A percentile compares a stretch with the other conserved stretches of the same genome.
Evolutionary conservation across 345 rosid genomes (phyloP).

Genomic region (Toxicodendron radicans): DNA sequence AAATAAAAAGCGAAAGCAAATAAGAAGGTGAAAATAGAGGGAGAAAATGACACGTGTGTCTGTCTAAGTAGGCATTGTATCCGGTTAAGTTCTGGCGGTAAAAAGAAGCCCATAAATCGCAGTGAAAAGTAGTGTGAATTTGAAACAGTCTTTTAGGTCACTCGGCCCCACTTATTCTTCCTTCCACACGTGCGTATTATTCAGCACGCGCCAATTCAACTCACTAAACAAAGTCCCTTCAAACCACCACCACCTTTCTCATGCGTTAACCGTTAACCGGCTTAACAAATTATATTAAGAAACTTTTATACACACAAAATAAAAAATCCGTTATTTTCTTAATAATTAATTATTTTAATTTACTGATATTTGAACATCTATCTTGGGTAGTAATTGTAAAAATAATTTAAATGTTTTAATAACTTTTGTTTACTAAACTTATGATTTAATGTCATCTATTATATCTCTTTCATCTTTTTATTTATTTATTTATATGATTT

Average conservation of each 20-base stretch:
- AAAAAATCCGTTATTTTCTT: background rate
- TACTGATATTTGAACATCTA: too few relatives aligned
- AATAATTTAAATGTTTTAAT: too few relatives aligned
- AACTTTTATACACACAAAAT: too few relatives aligned
- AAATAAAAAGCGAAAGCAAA: background rate
- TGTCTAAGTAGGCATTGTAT: background rate
- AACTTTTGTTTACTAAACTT: too few relatives aligned
- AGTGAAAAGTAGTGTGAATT: conserved; percentile 6
- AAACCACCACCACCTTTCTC: background rate
- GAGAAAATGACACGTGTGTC: conserved; percentile 16
- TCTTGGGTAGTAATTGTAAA: too few relatives aligned
- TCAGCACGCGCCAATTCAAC: background rate
- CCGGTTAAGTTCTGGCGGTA: conserved; percentile 5
- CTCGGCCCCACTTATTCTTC: background rate
- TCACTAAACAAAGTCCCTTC: background rate
- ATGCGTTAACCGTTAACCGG: background rate
- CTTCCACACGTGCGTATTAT: conserved; percentile 1
- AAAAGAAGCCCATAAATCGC: conserved; percentile 1
- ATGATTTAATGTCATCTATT: too few relatives aligned
- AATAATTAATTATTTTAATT: too few relatives aligned
- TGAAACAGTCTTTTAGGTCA: conserved; percentile 22
- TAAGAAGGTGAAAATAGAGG: too few relatives aligned
- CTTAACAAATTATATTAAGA: background rate
- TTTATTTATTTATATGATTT: too few relatives aligned
- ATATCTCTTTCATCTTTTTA: too few relatives aligned